Base-by-base conservation (phyloP, 2,329 filamentous ascomycete species). In the Fusarium stilboides region DNA sequence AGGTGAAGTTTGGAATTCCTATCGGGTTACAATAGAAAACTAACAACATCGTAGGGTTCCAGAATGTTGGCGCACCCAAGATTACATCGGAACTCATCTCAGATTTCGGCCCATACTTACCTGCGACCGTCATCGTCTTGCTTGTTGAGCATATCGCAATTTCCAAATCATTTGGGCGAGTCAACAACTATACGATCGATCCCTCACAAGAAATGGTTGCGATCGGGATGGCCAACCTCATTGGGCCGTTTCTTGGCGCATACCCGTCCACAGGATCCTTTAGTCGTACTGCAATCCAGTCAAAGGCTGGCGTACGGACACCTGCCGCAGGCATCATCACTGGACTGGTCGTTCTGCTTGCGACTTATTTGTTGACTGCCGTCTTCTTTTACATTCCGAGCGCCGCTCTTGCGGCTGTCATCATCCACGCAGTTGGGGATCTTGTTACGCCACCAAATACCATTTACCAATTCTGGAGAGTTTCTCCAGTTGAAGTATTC, bases 111-210 rank as follows among this genome's bases (percentile, higher is more conserved):
- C 84, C 85, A 43, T 87, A 98, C 68, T 83, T 98, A 6, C 96
- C 96, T 0, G 92, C 92, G 9, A 91, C 92, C 1, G 90, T 98
- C 53, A 97, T 98, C 70, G 94, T 99, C n/a, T 86, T 98, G 59
- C 86, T 98, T 36, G 97, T 98, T 65, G 96, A 98, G 80, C 95
- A 98, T 78, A 97, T 98, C 74, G 94, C 95, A 47, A 98, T 98
- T 68, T 94, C 94, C 19, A 99, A 98, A 79, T 98, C 95, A 0
- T 98, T 99, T 72, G 96, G 96, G 12, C 89, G 95, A 62, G 88
- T 98, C 74, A 98, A 98, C 84, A 97, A 97, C 82, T 99, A 99
- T 80, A 91, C 89, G 17, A 98, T 99, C 77, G 91, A 98, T 73
- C 94, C 96, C 0, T 98, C 95, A 0, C 95, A 99, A 78, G 95